Percentiles rank a stretch among this genome's conserved stretches.
These are phyloP conservation scores for Sordariomycetes sp. DNA, from an alignment of 2,329 filamentous ascomycete species.

Conservation along the genomic window DNA sequence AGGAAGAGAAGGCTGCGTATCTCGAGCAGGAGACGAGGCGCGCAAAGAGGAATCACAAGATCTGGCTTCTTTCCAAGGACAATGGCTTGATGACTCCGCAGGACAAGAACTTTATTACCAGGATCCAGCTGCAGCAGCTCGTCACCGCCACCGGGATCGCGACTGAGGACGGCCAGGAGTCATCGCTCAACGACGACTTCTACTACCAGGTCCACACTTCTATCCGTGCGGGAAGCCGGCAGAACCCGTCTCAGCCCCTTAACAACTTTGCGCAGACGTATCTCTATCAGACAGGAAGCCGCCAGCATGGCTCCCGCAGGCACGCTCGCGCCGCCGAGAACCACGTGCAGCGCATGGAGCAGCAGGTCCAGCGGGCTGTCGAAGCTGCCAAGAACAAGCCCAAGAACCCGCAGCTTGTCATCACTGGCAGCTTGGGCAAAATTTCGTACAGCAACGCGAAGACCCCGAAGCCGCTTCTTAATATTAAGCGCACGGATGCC, in stretches of 20 bases:
- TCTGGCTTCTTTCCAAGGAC: constrained; percentile 81
- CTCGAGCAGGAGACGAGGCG: constrained; percentile 86
- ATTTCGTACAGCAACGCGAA: constrained; percentile 99
- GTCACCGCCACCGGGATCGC: constrained; percentile 84
- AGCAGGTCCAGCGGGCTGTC: constrained; percentile 93
- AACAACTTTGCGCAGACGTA: constrained; percentile 98
- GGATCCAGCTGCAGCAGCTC: constrained; percentile 92
- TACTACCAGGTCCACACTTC: constrained; percentile 98
- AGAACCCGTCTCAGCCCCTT: constrained; percentile 83
- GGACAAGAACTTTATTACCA: constrained; percentile 98
- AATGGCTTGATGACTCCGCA: constrained; percentile 98
- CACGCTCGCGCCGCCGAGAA: constrained; percentile 81
- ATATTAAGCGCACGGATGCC: constrained; percentile 77
- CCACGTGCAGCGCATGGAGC: constrained; percentile 97
- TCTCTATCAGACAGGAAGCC: constrained; percentile 83
- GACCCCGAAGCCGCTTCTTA: constrained; percentile 86
- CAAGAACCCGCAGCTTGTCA: constrained; percentile 93
- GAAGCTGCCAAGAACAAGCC: constrained; percentile 95
- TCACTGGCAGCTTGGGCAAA: constrained; percentile 91
- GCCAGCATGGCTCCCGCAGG: constrained; percentile 60
- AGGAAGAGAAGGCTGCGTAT: constrained; percentile 73
- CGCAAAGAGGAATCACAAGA: constrained; percentile 97
- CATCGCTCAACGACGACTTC: constrained; percentile 81
- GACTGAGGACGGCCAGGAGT: constrained; percentile 66
- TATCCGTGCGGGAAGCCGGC: constrained; percentile 78